Evolutionary conservation across 345 rosid genomes (phyloP).

Genomic region (Excoecaria agallocha): DNA sequence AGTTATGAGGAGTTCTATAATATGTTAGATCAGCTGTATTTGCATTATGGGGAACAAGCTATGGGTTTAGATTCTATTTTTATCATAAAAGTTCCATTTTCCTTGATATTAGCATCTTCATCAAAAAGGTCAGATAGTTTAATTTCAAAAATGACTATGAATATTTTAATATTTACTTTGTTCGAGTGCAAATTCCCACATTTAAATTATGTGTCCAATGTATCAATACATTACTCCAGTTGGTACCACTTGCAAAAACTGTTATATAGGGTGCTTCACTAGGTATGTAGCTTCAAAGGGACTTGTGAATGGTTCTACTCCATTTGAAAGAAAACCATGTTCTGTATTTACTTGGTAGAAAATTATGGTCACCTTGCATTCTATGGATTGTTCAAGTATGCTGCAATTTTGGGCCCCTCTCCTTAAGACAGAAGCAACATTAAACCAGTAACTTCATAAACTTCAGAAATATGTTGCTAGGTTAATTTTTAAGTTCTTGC

Average conservation of each 20-base stretch:
- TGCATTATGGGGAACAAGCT: constrained; percentile 4
- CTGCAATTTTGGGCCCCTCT: constrained; percentile 77
- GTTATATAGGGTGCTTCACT: too few species aligned
- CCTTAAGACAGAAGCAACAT: constrained; percentile 45
- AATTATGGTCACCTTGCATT: constrained; percentile 13
- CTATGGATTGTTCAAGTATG: constrained; percentile 50
- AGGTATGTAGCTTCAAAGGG: not conserved
- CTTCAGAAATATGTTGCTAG: too few species aligned
- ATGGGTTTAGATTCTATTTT: not conserved
- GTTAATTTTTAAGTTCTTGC: too few species aligned
- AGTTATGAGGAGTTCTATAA: too few species aligned
- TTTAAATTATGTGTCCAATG: not conserved
- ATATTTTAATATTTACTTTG: not conserved
- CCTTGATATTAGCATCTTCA: not conserved
- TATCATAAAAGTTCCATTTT: not conserved
- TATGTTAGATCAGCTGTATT: too few species aligned
- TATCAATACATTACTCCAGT: not conserved
- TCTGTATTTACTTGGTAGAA: not conserved
- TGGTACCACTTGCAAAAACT: not conserved
- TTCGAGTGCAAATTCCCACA: not conserved
- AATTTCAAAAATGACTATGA: not conserved
- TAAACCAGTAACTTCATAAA: constrained; percentile 50
- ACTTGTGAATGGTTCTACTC: too few species aligned
- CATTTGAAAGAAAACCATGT: too few species aligned
- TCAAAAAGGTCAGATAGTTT: not conserved